phyloP scores from a whole-genome alignment of 2,329 filamentous ascomycete species.

The Phialocephala subalpina region DNA sequence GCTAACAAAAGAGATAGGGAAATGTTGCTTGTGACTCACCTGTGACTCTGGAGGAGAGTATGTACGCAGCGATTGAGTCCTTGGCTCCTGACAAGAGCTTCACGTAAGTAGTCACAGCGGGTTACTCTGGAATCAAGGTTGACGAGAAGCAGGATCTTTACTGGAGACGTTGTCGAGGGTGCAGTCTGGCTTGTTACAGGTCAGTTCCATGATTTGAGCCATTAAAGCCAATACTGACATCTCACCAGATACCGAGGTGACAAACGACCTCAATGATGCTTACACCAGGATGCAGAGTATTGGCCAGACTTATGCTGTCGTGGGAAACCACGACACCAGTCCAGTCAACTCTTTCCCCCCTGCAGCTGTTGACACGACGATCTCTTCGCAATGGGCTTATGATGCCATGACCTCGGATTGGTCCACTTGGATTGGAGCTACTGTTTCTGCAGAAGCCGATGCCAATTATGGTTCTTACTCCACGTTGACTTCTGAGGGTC shows the following conservation, averaged over 20 bases:
- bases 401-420: constrained; percentile 42
- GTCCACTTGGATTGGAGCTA: constrained; percentile 42
- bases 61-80: constrained; percentile 47
- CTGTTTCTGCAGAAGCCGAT: constrained; percentile 38
- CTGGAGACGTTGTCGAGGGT: constrained; percentile 50
- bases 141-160: constrained; percentile 44
- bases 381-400: constrained; percentile 49
- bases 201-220: constrained; percentile 8
- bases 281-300: constrained; percentile 45
- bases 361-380: constrained; percentile 37
- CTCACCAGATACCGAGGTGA: constrained; percentile 41
- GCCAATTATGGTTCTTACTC: constrained; percentile 47
- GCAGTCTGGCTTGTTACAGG: constrained; percentile 48
- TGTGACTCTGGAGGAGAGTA: constrained; percentile 47
- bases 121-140: background rate
- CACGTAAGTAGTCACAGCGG: constrained; percentile 17
- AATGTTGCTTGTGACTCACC: constrained; percentile 47
- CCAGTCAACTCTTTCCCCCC: constrained; percentile 48
- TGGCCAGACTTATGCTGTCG: constrained; percentile 45
- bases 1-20: constrained; percentile 14
- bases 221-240: background rate
- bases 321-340: constrained; percentile 50
- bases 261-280: constrained; percentile 46
- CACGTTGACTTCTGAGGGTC: constrained; percentile 41
- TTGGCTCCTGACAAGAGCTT: constrained; percentile 45